Base-by-base conservation (phyloP, 2,329 filamentous ascomycete genomes). In the Fonsecaea pedrosoi region DNA sequence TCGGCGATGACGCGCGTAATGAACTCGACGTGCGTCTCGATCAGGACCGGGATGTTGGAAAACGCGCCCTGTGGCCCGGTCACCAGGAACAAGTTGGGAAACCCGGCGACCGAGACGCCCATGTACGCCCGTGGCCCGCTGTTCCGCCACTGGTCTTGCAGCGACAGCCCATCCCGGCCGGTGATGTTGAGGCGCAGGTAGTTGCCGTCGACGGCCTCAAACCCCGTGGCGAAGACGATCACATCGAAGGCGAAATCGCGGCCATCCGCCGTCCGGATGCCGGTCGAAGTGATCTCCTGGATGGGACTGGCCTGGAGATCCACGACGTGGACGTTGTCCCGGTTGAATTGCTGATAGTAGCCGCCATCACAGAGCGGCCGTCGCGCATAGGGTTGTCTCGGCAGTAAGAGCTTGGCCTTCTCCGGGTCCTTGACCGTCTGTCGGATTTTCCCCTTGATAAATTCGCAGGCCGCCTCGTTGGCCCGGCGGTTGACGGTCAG, bases 1-100 rank as follows among this genome's bases (percentile, higher is more conserved):
- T 25, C 21, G 21, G 21, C 21, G 21, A 25, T 25, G 21, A 25
- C 21, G 21, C 21, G 21, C 6, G 58, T 54, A 35, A 69, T 70
- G 84, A 84, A 88, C 0, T 84, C 77, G 2, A 85, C 85, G 70
- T 89, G 86, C 0, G 85, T 71, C 69, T 87, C 84, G 13, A 84
- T 80, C 21, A 25, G 21, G 0, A 83, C 81, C 0, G 87, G 86
- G 0, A 86, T 86, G 70, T 88, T 89, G 72, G 79, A 75, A 4
- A 88, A 77, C 0, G 86, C 86, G 0, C 79, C 84, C 32, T 89
- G 86, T 0, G 81, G 77, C 0, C 86, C 85, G 69, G 87, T 87
- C 63, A 84, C 71, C 64, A 81, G 80, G 74, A 84, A 83, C 75
- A 84, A 77, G 55, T 85, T 85, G 0, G 82, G 81, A 67, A 81